Base-by-base conservation (phyloP, 768 basidiomycete genomes). In the Pleurotus sapidus region DNA sequence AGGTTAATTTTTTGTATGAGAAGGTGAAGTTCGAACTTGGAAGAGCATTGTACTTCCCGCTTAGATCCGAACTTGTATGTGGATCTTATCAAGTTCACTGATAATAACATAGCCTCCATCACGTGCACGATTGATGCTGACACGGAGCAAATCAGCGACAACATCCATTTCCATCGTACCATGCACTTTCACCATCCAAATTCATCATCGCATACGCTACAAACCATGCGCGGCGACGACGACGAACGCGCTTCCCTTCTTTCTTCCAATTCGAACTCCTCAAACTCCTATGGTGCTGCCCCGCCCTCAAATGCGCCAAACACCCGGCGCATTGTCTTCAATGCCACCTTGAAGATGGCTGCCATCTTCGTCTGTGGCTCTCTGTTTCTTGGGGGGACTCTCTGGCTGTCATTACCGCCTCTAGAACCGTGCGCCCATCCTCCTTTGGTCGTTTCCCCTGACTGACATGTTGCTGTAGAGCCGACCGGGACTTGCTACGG, bases 331-430 rank as follows among this genome's bases (percentile, higher is more conserved):
- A 78, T 93, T 42, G 80, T 97, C 62, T 74, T 95, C 72, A 82
- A 84, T 65, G 93, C 95, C 0, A 87, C 88, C 0, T 70, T 95
- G 60, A 94, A 94, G 76, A 91, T 95, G 81, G 86, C 86, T 14
- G 73, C 79, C 27, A 78, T 98, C 55, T 95, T 97, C 68, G 47
- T 85, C 51, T 54, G 88, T 27, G 87, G 90, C 64, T 83, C 87
- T 1, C 51, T 84, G 1, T 55, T 92, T 20, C 84, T 98, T 2
- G 89, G 87, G 2, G 84, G 87, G 7, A 87, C 81, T 0, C 80
- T 98, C n/a, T 93, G 84, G 79, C 70, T 93, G 3, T 87, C 92
- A 0, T 76, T 95, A 40, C 94, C 94, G 1, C 81, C 85, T 5
- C 71, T 96, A 59, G 84, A 92, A 57, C 81, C 84, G 91, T 91